Evolutionary conservation across 1,284 basidiomycete species (phyloP), one percentile per base, ranked within the genome.

Genomic region (Sutorius eximius): DNA sequence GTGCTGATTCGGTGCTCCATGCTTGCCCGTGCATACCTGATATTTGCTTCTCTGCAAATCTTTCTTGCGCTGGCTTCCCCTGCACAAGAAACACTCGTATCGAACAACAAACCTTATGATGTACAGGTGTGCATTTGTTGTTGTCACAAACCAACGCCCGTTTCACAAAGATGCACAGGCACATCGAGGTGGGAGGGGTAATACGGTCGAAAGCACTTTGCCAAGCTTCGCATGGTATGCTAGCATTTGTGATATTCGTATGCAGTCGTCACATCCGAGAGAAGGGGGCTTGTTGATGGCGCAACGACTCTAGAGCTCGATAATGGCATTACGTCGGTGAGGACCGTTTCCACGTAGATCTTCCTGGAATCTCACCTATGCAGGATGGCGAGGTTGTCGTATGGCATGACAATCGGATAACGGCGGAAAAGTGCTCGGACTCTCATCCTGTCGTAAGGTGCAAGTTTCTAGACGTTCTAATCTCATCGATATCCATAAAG

Each of bases 101-200:
- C 55, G n/a, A 61, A 48, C 40, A 58, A 53, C 42, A 60, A 55
- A 37, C 61, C 57, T 47, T 74, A 78, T 53, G 79, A 82, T 60
- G 64, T 82, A 37, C 81, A 82, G 70, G 80, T 78, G 45, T 34
- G 69, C 57, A 34, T 41, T 24, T 41, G 33, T 24, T 24, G 20
- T 29, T 37, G 36, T 53, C 46, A 3, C 32, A 8, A 24, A 44
- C 11, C 37, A n/a, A 4, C 33, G 18, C 37, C 11, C 16, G 27
- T 51, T 44, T 57, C 36, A 56, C 45, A 33, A 33, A 32, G 18
- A 29, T 18, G 37, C 50, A 18, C 49, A 91, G 84, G 89, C 82
- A n/a, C 89, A 92, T 68, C 80, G 89, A 51, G 89, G 89, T 33
- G 85, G 85, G 54, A 79, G 89, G 64, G 89, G 89, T 9, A 85